Evolutionary conservation across 805 yeast species (phyloP).

Genomic region (Wickerhamiella sorbophila): DNA sequence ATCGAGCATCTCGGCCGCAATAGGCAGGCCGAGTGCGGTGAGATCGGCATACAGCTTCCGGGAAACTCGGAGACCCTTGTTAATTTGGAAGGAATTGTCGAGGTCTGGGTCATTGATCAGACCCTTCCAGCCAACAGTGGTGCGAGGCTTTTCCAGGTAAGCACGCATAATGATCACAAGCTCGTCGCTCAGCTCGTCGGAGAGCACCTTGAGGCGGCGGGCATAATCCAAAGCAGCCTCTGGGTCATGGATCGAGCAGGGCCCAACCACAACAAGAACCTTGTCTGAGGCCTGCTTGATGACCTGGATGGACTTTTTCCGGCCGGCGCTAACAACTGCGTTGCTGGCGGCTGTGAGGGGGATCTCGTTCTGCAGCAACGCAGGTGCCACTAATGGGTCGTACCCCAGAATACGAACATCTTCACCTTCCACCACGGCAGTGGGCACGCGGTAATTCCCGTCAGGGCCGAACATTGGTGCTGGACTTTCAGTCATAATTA

Average conservation of each 20-base stretch:
- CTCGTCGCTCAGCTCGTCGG: conserved; percentile 61
- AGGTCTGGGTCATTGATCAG: conserved; percentile 93
- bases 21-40: conserved; percentile 70
- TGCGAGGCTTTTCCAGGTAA: conserved; percentile 94
- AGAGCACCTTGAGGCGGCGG: conserved; percentile 43
- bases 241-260: conserved; percentile 92
- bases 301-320: conserved; percentile 64
- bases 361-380: conserved; percentile 70
- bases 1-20: conserved; percentile 96
- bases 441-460: conserved; percentile 14
- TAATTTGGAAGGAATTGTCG: conserved; percentile 82
- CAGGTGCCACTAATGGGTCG: conserved; percentile 92
- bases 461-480: conserved; percentile 25
- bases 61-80: conserved; percentile 80
- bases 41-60: conserved; percentile 74
- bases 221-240: conserved; percentile 84
- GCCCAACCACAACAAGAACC: conserved; percentile 80
- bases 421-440: conserved; percentile 43
- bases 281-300: conserved; percentile 69
- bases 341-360: conserved; percentile 45
- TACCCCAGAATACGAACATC: conserved; percentile 52
- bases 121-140: conserved; percentile 99
- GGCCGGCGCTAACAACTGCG: conserved; percentile 57
- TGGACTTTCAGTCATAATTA: conserved; percentile 1
- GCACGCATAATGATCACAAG: conserved; percentile 90